Evolutionary conservation across 345 rosid species (phyloP).

Genomic region (Euphorbia lathyris): DNA sequence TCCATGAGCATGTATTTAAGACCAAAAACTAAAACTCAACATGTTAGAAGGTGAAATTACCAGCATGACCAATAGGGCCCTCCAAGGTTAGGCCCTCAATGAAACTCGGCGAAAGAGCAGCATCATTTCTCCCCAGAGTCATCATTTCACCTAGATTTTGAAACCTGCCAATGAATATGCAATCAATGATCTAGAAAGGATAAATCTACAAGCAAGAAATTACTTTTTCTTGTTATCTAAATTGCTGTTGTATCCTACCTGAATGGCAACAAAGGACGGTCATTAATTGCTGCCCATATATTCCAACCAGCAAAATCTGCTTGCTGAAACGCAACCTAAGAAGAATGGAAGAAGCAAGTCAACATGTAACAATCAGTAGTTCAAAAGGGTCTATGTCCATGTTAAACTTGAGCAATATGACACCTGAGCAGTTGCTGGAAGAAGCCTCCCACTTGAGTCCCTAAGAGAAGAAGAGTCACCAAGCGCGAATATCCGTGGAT

Average conservation of each 20-base stretch:
- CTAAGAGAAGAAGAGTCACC: conserved; percentile 87
- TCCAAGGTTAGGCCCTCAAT: conserved; percentile 85
- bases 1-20: background rate
- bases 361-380: conserved; percentile 1
- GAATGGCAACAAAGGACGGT: conserved; percentile 84
- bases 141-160: conserved; percentile 97
- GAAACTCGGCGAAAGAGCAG: conserved; percentile 83
- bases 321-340: conserved; percentile 95
- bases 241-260: conserved; percentile 42
- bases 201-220: background rate
- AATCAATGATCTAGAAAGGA: background rate
- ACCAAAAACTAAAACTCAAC: background rate
- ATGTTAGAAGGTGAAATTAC: conserved; percentile 25
- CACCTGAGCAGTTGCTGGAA: conserved; percentile 96
- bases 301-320: conserved; percentile 98
- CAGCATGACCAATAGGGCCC: conserved; percentile 82
- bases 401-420: background rate
- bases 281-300: conserved; percentile 93
- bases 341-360: conserved; percentile 15
- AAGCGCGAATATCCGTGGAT: conserved; percentile 84
- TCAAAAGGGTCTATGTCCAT: background rate
- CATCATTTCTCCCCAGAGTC: conserved; percentile 83
- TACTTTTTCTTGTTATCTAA: too few relatives aligned
- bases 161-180: conserved; percentile 45
- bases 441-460: conserved; percentile 71